Base-by-base conservation (phyloP, 441 rosid genomes). In the Adansonia rubrostipa region DNA sequence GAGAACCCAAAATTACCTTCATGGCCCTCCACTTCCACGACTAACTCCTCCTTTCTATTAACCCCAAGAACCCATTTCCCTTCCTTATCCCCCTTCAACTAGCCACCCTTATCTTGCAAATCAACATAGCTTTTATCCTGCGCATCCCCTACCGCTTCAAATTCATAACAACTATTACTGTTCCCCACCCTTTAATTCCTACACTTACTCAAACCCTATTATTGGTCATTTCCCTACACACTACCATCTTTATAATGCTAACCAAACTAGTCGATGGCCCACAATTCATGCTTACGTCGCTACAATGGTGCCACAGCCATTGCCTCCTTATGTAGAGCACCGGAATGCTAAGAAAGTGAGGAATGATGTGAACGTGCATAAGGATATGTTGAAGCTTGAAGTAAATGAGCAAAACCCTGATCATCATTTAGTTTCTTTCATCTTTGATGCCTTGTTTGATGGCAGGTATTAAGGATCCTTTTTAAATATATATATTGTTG, bases 281-380 rank as follows among this genome's bases (percentile, higher is more conserved):
- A 70, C 86, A 1, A 72, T 56, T 71, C 64, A 87, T 80, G 85
- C 89, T 48, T 83, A n/a, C 33, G 75, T 48, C 24, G 78, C 56
- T 62, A 44, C 74, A 71, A 73, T 80, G 33, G 79, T 82, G 64
- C 42, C 79, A 62, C 89, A 63, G 74, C 80, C 81, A 24, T 88
- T 89, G 15, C 87, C 93, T 42, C 90, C 96, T 2, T 86, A 86
- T 61, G 91, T 92, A 22, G 97, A 96, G 79, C 91, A 92, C 75
- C 97, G 87, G 83, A 91, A 77, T 76, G 93, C 97, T 1, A 92
- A 89, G 96, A 96, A 93, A 79, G 92, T 96, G 57, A 91, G 93
- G 81, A 94, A 89, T 79, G 96, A 91, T 44, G 93, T 94, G 77
- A 96, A 95, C 80, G 97, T 93, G 77, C 97, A 88, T 48, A 92